Base-by-base conservation (phyloP, 1,284 basidiomycete species). In the Sparassis latifolia region DNA sequence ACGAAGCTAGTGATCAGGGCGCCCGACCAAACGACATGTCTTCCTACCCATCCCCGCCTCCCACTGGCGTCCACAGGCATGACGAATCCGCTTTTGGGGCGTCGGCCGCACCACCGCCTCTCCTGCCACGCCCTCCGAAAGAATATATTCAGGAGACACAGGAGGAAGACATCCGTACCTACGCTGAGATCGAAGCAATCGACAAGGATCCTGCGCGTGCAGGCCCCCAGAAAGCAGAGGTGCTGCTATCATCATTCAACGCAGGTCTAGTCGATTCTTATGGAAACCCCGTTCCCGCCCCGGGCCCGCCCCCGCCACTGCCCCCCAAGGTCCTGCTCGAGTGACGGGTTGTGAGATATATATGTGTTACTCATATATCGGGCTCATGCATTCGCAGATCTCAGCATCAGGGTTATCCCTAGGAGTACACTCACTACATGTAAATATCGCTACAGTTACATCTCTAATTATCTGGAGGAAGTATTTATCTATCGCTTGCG, bases 61-160 rank as follows among this genome's bases (percentile, higher is more conserved):
- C 55, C 3, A 55, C 51, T 31, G 58, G 60, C 33, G 59, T 57
- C 1, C 48, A 53, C 45, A 38, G 35, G 12, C n/a, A n/a, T 5
- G 9, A 46, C 5, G 40, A 31, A 10, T 44, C 52, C 52, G 52
- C 43, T 48, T 48, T 4, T 12, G 30, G 9, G 4, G 61, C 61
- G 27, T 63, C 57, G 5, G 66, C 63, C 3, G 63, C 72, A 0
- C 83, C 82, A 0, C 86, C 86, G 0, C 84, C 86, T 10, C 69
- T 90, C 48, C 70, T 76, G 69, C 87, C 87, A 2, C 78, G 82
- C 50, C 87, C 87, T 0, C 86, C 87, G 3, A 78, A 66, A 5
- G 79, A 86, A 47, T 90, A 90, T 61, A 88, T 90, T 53, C 77
- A 83, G 55, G 83, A 89, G 66, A 89, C 87, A 31, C 79, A 78